Evolutionary conservation across 2,329 filamentous ascomycete genomes (phyloP), one percentile per base, ranked within the genome.

Genomic region (Colletotrichum chlorophyti): DNA sequence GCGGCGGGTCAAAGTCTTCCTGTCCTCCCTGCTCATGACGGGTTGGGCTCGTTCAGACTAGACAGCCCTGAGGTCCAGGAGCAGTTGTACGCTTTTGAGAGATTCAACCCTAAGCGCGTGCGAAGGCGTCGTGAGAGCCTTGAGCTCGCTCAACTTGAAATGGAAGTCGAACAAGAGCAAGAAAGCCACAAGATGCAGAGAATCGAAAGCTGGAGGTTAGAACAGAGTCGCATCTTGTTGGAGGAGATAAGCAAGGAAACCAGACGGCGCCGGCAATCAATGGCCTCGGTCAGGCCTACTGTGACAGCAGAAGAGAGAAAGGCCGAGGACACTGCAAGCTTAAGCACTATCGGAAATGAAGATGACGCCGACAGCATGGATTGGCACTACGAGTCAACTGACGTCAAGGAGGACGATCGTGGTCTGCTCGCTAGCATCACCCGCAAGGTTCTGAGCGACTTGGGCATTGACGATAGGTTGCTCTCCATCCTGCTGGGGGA

Each of bases 201-300:
- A 60, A 96, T 99, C 69, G 94, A 98, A 74, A 84, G 86, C 48
- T 99, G 95, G 95, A 85, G 93, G 53, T 76, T 96, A 68, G 94
- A 98, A 68, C 93, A 99, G 71, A 97, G 93, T 72, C 85, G 86
- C 58, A 86, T 91, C 10, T 78, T 99, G 24, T 73, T 97, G 29
- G 91, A 96, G 53, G 92, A 97, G 73, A 93, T 98, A 43, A 91
- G 96, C 72, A 89, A 86, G 61, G 92, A 97, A 74, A 96, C 93
- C 53, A 79, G 81, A 61, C 82, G 90, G 57, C 84, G 90, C 57
- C 82, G 88, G 27, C 83, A 85, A 70, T 88, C 85, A 7, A 78
- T 86, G 65, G 78, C 78, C 40, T 85, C 83, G 70, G 72, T 24
- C 65, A 65, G 43, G 60, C 70, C 66, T 35, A 70, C 70, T 53